These are phyloP conservation scores for Sordariomycetes sp. DNA, from an alignment of 2,329 filamentous ascomycete species.

Conservation along the genomic window DNA sequence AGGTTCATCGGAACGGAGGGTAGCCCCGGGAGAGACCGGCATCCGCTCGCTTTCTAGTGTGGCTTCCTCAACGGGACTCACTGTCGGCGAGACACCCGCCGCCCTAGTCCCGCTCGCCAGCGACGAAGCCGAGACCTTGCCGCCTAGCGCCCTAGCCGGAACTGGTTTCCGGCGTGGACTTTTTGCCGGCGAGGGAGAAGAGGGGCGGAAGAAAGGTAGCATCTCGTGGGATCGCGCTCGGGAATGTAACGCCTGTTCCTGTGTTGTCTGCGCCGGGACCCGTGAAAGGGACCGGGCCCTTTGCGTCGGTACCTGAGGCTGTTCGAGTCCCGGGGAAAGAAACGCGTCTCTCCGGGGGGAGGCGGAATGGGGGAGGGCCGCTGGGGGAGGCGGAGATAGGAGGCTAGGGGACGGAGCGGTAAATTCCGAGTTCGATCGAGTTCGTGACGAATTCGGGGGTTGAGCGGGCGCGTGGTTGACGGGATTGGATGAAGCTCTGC, in stretches of 20 bases:
- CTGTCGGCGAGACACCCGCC: not conserved
- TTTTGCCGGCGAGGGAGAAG: not conserved
- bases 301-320: not conserved
- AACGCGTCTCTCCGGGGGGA: not conserved
- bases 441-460: not conserved
- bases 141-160: not conserved
- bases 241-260: not conserved
- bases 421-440: not conserved
- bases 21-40: not conserved
- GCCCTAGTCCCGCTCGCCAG: not conserved
- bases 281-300: not conserved
- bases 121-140: not conserved
- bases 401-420: not conserved
- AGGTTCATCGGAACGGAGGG: not conserved
- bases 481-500: not conserved
- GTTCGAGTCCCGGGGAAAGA: not conserved
- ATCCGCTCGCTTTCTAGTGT: not conserved
- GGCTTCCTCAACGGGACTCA: not conserved
- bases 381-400: not conserved
- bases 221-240: not conserved
- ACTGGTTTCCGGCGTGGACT: constrained; percentile 1
- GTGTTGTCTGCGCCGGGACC: not conserved
- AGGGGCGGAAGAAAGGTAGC: not conserved
- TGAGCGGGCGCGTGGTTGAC: not conserved
- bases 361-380: not conserved